These are phyloP conservation scores for Metschnikowia similis DNA, from an alignment of 805 yeast species.

Conservation along the genomic window DNA sequence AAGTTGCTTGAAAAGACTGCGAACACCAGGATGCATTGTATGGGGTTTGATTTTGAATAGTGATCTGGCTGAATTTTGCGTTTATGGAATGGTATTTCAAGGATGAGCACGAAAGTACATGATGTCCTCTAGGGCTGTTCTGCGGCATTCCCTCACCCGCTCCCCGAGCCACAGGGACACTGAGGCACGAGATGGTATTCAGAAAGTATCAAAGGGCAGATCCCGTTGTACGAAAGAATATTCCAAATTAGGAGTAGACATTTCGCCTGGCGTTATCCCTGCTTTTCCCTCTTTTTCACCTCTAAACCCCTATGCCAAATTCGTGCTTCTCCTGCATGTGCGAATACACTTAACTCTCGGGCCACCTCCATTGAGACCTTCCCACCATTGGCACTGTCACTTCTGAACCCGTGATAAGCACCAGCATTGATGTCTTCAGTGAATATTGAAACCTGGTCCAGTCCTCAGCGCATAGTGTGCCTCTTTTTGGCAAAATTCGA, in stretches of 20 bases:
- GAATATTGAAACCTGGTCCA: background rate
- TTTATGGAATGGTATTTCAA: too few species aligned
- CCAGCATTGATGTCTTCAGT: background rate
- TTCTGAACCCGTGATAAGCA: background rate
- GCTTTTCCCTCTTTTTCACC: background rate
- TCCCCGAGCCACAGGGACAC: too few species aligned
- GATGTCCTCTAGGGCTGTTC: background rate
- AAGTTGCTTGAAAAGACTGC: constrained; percentile 20
- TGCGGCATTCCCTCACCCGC: background rate
- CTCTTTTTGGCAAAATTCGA: constrained; percentile 37
- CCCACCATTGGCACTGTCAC: background rate
- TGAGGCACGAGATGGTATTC: background rate
- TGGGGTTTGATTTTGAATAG: too few species aligned
- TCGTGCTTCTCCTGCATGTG: background rate
- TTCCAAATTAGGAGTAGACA: background rate
- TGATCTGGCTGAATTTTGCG: too few species aligned
- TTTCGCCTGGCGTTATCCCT: too few species aligned
- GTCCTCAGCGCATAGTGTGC: constrained; percentile 26
- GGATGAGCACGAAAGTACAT: background rate
- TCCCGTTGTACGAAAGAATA: background rate
- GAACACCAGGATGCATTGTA: constrained; percentile 14
- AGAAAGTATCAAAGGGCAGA: background rate
- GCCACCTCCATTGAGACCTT: background rate
- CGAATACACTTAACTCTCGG: background rate
- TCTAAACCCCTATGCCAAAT: background rate